Base-by-base conservation (phyloP, 2,329 filamentous ascomycete species). In the Diaporthe vexans region DNA sequence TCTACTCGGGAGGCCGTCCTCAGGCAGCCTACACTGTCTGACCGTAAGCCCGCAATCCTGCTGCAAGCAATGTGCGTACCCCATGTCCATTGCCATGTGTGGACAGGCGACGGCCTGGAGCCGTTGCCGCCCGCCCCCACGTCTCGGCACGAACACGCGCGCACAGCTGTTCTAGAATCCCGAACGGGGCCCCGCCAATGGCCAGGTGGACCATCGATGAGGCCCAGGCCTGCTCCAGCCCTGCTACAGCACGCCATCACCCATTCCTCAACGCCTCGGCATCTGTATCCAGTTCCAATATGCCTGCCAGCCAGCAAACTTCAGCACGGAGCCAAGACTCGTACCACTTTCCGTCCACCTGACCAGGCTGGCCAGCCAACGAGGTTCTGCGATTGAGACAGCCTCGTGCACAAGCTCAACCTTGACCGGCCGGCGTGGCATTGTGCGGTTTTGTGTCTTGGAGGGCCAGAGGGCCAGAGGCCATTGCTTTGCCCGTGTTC, bases 101-200 rank as follows among this genome's bases (percentile, higher is more conserved):
- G 15, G 46, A 43, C 69, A 71, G 43, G 26, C 43, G 33, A 17
- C 43, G 51, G 56, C 56, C 69, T 61, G 69, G 52, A 46, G 52
- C 63, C 63, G 63, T 46, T 35, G 63, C 48, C 63, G 29, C 52
- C 51, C 67, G 67, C 67, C 67, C 67, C 67, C 67, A 58, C 67
- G 67, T 70, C 51, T 70, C 40, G 67, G 52, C 54, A 56, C 40
- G 37, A 72, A 65, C 46, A 63, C 35, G 70, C n/a, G 35, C 48
- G 24, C 43, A 37, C 57, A 63, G 35, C 37, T 72, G 69, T 72
- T 72, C 69, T 72, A 72, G 68, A 71, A 71, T 33, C 17, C 63
- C n/a, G 29, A 21, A 67, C 19, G 17, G 37, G 37, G 11, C 24
- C 37, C 37, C 37, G n/a, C 37, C 10, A 40, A 52, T 67, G 15